Evolutionary conservation across 2,329 filamentous ascomycete species (phyloP).

Genomic region (Apiospora sp.): DNA sequence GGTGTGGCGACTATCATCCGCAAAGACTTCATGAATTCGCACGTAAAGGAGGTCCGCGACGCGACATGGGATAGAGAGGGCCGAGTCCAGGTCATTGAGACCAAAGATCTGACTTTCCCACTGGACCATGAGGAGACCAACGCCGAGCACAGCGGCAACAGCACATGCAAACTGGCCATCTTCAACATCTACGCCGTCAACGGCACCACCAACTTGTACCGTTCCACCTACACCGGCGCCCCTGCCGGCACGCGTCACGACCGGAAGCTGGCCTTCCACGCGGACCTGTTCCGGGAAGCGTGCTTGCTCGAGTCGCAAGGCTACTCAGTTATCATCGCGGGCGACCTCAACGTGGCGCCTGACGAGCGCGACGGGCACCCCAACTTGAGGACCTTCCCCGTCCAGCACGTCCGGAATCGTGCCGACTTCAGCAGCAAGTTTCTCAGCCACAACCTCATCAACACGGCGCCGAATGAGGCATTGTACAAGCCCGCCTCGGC

Average conservation of each 20-base stretch:
- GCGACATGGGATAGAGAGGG: slow-evolving; percentile 62
- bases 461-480: slow-evolving; percentile 29
- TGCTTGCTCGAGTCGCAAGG: slow-evolving; percentile 48
- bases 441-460: slow-evolving; percentile 42
- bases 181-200: slow-evolving; percentile 64
- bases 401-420: slow-evolving; percentile 58
- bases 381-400: slow-evolving; percentile 51
- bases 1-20: slow-evolving; percentile 59
- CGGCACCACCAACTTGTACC: slow-evolving; percentile 56
- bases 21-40: slow-evolving; percentile 47
- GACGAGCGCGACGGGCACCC: slow-evolving; percentile 47
- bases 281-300: slow-evolving; percentile 53
- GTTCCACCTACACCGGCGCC: slow-evolving; percentile 50
- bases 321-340: slow-evolving; percentile 55
- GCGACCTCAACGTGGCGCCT: slow-evolving; percentile 61
- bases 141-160: too few species aligned
- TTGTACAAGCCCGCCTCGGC: slow-evolving; percentile 25
- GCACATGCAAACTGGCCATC: too few species aligned
- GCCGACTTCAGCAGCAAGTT: slow-evolving; percentile 59
- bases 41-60: slow-evolving; percentile 43
- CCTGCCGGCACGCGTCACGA: slow-evolving; percentile 57
- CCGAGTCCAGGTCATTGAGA: slow-evolving; percentile 56
- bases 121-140: too few species aligned
- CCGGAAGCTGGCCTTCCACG: slow-evolving; percentile 57
- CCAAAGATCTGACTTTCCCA: slow-evolving; percentile 28